Evolutionary conservation across 2,329 filamentous ascomycete genomes (phyloP).

Genomic region (Alternaria gaisen): DNA sequence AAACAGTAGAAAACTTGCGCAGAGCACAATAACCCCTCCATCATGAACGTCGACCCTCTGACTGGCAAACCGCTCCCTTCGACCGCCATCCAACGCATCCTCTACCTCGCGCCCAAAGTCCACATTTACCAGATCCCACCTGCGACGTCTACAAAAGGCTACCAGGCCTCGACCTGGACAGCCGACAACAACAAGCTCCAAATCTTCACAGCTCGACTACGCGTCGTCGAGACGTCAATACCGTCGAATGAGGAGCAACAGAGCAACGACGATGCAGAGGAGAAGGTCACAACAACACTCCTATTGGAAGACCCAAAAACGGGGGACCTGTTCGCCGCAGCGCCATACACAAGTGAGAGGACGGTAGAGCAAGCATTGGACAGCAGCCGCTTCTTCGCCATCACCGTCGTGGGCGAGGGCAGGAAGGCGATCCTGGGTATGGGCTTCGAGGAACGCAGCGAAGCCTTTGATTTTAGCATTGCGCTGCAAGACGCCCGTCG

Average conservation of each 20-base stretch:
- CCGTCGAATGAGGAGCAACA: slow-evolving; percentile 41
- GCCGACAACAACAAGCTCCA: slow-evolving; percentile 69
- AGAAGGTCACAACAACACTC: slow-evolving; percentile 75
- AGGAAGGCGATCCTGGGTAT: slow-evolving; percentile 83
- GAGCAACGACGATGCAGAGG: slow-evolving; percentile 52
- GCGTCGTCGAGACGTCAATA: slow-evolving; percentile 78
- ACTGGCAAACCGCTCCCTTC: slow-evolving; percentile 73
- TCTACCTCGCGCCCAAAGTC: slow-evolving; percentile 77
- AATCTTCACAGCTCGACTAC: slow-evolving; percentile 86
- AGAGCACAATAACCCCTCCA: slow-evolving; percentile 1
- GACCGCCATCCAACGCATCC: slow-evolving; percentile 84
- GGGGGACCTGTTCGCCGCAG: slow-evolving; percentile 82
- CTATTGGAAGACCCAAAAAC: slow-evolving; percentile 78
- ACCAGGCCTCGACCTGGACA: slow-evolving; percentile 82
- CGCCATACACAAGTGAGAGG: slow-evolving; percentile 72
- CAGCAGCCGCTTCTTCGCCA: slow-evolving; percentile 83
- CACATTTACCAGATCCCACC: slow-evolving; percentile 91
- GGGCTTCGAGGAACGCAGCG: slow-evolving; percentile 85
- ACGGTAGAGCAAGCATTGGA: slow-evolving; percentile 82
- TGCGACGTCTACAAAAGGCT: slow-evolving; percentile 77
- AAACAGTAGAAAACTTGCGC: background rate
- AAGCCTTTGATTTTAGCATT: slow-evolving; percentile 87
- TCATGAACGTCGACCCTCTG: slow-evolving; percentile 74
- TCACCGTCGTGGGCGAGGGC: slow-evolving; percentile 79
- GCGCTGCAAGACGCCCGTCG: slow-evolving; percentile 80